phyloP scores from a whole-genome alignment of 2,329 filamentous ascomycete species.

The Claviceps africana region DNA sequence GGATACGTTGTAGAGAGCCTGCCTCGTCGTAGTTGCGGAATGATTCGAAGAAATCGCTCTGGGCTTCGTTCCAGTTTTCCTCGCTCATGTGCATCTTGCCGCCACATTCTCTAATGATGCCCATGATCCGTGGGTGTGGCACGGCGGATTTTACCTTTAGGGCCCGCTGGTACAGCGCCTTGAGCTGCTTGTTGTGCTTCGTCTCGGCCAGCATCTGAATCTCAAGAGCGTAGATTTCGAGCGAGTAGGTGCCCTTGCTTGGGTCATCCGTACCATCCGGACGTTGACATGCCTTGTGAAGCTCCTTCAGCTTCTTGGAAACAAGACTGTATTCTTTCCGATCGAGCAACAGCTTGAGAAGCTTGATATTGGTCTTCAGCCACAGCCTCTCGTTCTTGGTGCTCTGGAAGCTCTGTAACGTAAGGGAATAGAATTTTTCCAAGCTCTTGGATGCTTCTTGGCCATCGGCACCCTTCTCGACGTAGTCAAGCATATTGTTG shows the following conservation, averaged over 20 bases:
- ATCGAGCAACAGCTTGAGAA: conserved; percentile 80
- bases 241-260: conserved; percentile 88
- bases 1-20: conserved; percentile 86
- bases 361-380: conserved; percentile 97
- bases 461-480: conserved; percentile 74
- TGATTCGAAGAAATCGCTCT: conserved; percentile 96
- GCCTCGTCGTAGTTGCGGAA: conserved; percentile 99
- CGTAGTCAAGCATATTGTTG: conserved; percentile 97
- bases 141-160: conserved; percentile 91
- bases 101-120: conserved; percentile 94
- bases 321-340: conserved; percentile 75
- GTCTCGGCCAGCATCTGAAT: conserved; percentile 98
- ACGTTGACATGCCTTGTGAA: conserved; percentile 78
- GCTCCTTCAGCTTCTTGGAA: conserved; percentile 69
- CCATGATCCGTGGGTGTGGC: conserved; percentile 97
- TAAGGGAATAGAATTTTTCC: conserved; percentile 90
- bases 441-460: conserved; percentile 62
- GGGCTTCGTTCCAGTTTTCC: conserved; percentile 96
- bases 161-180: conserved; percentile 80
- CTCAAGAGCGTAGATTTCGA: conserved; percentile 92
- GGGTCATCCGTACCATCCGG: conserved; percentile 82
- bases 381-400: conserved; percentile 95
- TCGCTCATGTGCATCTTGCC: conserved; percentile 99
- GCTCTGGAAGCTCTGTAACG: conserved; percentile 85
- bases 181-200: conserved; percentile 93